Base-by-base conservation (phyloP, 2,329 filamentous ascomycete species). In the Trichothecium roseum region DNA sequence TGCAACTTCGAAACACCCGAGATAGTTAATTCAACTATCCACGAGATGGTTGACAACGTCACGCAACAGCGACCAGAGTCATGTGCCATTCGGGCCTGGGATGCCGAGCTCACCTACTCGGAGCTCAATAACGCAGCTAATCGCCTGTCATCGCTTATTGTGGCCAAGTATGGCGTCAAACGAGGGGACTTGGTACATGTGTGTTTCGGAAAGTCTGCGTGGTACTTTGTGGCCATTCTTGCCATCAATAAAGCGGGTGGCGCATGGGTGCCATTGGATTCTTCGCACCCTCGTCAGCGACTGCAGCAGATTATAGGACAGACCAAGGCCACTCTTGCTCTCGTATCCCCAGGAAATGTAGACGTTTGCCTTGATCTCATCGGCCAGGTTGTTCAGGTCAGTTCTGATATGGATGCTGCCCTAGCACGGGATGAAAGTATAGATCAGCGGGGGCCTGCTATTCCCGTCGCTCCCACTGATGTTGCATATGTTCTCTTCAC, bases 81-180 rank as follows among this genome's bases (percentile, higher is more conserved):
- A 5, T n/a, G 14, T 17, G 62, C 63, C 15, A 53, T 65, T 20
- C 46, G 56, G 27, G 59, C 62, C 1, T 64, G 59, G 59, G 62
- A 65, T 39, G 62, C 56, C 12, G 37, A 45, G 28, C 55, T 58
- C 37, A 62, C 59, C 5, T 65, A 64, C 36, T 32, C 44, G 27
- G 52, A 66, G 20, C 45, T 64, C 8, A 34, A 45, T 16, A 10
- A 31, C 10, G 36, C 37, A 16, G 28, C 38, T 2, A 40, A 40
- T 13, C 34, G 36, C 8, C 40, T 46, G 10, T 39, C 44, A 2
- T 26, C 31, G 16, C 24, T 39, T 10, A 36, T 44, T 10, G 31
- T 40, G n/a, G 9, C 17, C 5, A 14, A 6, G 12, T 33, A 18
- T 1, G 18, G 12, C 9, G 6, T 8, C 1, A 17, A 24, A 13